Evolutionary conservation across 257 asterid species (phyloP).

Genomic region (Solanum etuberosum): DNA sequence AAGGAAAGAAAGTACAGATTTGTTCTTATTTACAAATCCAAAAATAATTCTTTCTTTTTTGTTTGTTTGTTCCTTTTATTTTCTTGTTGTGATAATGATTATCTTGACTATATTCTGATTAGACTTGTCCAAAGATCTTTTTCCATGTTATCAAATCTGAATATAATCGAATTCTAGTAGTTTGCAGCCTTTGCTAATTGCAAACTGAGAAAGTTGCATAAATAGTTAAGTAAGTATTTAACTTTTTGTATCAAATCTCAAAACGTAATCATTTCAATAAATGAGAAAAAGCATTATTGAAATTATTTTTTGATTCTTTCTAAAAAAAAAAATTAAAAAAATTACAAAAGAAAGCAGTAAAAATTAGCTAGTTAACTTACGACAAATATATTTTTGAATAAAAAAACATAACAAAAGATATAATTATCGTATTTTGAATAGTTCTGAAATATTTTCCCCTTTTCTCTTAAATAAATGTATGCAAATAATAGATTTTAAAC

Average conservation of each 20-base stretch:
- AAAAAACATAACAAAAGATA: too few species aligned
- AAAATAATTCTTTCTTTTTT: background rate
- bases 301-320: background rate
- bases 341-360: background rate
- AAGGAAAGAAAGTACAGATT: background rate
- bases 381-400: too few species aligned
- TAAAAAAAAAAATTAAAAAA: too few species aligned
- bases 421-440: too few species aligned
- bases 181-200: background rate
- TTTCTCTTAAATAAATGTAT: background rate
- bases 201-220: background rate
- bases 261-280: background rate
- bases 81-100: background rate
- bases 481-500: background rate
- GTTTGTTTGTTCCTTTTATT: background rate
- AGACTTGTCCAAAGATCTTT: background rate
- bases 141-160: background rate
- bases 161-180: background rate
- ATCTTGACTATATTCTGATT: background rate
- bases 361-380: background rate
- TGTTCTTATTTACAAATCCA: background rate
- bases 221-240: background rate
- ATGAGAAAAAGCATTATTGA: background rate
- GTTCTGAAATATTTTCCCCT: too few species aligned
- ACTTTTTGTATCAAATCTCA: background rate